These are phyloP conservation scores for Amanita thiersii DNA, from an alignment of 768 basidiomycete genomes.

Conservation along the genomic window DNA sequence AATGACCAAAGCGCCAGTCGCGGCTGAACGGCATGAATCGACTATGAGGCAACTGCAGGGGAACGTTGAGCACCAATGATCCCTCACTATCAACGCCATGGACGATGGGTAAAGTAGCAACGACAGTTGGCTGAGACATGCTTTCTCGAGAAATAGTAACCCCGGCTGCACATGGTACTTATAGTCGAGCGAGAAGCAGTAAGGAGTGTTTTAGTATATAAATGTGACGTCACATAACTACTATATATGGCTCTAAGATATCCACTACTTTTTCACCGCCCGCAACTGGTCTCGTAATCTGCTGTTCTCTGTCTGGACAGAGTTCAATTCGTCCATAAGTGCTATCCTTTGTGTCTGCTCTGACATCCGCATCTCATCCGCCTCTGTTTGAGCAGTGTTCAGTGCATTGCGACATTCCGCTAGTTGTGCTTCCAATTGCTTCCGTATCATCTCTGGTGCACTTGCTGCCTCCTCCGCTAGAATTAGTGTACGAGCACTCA, in stretches of 20 bases:
- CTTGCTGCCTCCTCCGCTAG: constrained; percentile 63
- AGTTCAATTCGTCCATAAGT: constrained; percentile 83
- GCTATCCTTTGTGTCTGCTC: constrained; percentile 80
- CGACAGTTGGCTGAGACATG: no score
- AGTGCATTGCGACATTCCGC: constrained; percentile 53
- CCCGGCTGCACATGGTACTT: no score
- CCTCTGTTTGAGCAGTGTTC: constrained; percentile 56
- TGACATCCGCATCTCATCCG: constrained; percentile 55
- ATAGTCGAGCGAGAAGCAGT: no score
- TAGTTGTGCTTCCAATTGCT: constrained; percentile 59
- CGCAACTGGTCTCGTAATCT: constrained; percentile 65
- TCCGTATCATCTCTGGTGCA: constrained; percentile 48
- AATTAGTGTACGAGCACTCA: constrained; percentile 64
- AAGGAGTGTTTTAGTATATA: background rate
- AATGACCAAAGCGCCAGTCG: no score
- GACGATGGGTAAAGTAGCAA: no score
- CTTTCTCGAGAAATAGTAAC: no score
- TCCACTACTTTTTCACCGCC: constrained; percentile 39
- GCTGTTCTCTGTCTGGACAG: constrained; percentile 72
- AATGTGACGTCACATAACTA: background rate
- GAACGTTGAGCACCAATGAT: no score
- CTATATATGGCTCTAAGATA: constrained; percentile 4
- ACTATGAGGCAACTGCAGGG: no score
- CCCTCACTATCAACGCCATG: no score
- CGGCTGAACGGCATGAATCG: no score